Percentiles rank a stretch among this genome's conserved stretches.
Evolutionary conservation across 2,329 filamentous ascomycete species (phyloP).

Genomic region (Penicillium sp.): DNA sequence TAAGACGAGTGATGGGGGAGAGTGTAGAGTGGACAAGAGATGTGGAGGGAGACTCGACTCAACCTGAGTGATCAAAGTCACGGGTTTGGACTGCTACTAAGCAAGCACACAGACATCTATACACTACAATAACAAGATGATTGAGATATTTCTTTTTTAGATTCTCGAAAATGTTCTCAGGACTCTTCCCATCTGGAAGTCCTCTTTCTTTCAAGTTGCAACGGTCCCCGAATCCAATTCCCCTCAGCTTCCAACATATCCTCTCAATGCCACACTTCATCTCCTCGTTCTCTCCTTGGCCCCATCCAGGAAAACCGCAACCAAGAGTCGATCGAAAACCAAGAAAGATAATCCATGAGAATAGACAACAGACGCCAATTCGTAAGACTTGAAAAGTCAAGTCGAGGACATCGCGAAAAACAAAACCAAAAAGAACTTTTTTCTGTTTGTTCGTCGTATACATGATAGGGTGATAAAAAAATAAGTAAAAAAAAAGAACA

Average conservation of each 20-base stretch:
- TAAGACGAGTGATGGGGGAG: neutral
- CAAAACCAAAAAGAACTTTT: constrained; percentile 18
- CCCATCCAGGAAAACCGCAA: constrained; percentile 30
- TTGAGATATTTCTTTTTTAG: constrained; percentile 23
- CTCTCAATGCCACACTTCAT: constrained; percentile 27
- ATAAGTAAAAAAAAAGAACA: constrained; percentile 32
- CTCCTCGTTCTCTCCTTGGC: constrained; percentile 36
- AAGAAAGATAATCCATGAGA: constrained; percentile 37
- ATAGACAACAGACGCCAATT: constrained; percentile 43
- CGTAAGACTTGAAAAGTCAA: constrained; percentile 40
- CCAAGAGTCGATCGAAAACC: constrained; percentile 28
- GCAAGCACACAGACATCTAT: neutral
- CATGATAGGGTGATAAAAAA: constrained; percentile 31
- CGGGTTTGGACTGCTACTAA: neutral
- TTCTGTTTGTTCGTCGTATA: constrained; percentile 45
- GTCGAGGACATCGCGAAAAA: constrained; percentile 38
- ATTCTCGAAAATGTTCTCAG: constrained; percentile 21
- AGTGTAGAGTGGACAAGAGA: neutral
- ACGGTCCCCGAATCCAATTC: constrained; percentile 15
- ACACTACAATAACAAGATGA: neutral
- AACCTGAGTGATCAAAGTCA: neutral
- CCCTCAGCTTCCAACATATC: constrained; percentile 30
- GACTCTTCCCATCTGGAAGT: constrained; percentile 20
- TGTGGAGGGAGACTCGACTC: neutral
- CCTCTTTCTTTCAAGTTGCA: constrained; percentile 18